Percentiles rank a stretch among this genome's conserved stretches.
Conservation (phyloP, 345 rosid species). For the Salix caprea region DNA sequence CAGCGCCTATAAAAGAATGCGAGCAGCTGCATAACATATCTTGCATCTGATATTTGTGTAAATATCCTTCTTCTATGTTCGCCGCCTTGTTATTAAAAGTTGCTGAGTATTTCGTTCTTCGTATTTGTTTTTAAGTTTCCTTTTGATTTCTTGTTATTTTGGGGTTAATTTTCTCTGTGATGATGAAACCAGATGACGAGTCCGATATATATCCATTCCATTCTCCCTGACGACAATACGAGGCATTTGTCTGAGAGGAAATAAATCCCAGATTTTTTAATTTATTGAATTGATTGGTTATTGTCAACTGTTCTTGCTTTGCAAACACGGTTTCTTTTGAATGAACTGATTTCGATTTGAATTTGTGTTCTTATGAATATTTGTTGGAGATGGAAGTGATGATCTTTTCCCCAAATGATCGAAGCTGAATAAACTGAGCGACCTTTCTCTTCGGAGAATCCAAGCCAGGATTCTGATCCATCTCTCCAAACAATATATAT, state of each 20-base stretch:
- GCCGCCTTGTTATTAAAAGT: too few species aligned
- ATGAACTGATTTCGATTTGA: neutral
- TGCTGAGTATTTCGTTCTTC: too few species aligned
- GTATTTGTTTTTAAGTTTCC: too few species aligned
- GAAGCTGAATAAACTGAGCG: conserved; percentile 1
- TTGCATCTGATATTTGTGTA: too few species aligned
- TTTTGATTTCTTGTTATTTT: too few species aligned
- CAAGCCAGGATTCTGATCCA: neutral
- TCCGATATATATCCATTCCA: neutral
- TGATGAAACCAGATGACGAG: neutral
- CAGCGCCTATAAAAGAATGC: too few species aligned
- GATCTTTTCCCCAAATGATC: neutral
- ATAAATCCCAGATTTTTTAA: neutral
- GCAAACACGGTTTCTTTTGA: neutral
- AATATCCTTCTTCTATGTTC: too few species aligned
- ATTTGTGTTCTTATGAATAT: neutral
- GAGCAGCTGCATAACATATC: too few species aligned
- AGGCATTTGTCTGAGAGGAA: neutral
- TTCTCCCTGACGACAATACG: neutral
- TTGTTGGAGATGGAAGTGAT: neutral
- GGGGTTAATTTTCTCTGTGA: neutral
- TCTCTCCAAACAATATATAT: neutral
- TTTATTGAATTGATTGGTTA: too few species aligned
- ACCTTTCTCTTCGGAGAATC: neutral
- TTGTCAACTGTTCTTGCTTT: neutral